Evolutionary conservation across 306 rosid species (phyloP).

Genomic region (Mucuna pruriens): DNA sequence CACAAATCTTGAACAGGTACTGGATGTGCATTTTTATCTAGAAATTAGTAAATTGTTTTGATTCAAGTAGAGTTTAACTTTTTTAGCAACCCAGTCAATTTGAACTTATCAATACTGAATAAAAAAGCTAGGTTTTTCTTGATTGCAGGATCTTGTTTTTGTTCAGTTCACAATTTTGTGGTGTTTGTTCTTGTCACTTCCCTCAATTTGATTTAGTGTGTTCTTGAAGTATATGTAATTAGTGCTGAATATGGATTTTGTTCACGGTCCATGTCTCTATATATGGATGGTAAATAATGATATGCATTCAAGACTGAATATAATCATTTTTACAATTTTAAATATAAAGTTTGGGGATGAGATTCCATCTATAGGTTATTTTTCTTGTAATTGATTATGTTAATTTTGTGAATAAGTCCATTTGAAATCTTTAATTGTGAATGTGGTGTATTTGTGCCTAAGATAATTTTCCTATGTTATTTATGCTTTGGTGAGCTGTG

Average conservation of each 20-base stretch:
- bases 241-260: slow-evolving; percentile 5
- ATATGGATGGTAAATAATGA: neutral
- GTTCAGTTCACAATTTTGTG: neutral
- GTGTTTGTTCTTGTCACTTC: neutral
- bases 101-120: slow-evolving; percentile 9
- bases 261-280: neutral
- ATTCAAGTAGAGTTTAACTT: neutral
- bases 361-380: neutral
- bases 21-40: slow-evolving; percentile 14
- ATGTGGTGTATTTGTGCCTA: neutral
- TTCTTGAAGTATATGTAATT: slow-evolving; percentile 3
- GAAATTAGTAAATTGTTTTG: slow-evolving; percentile 15
- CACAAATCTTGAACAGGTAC: slow-evolving; percentile 95
- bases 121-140: neutral
- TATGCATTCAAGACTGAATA: neutral
- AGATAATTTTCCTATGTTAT: slow-evolving; percentile 8
- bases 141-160: neutral
- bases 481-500: slow-evolving; percentile 12
- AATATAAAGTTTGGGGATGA: neutral
- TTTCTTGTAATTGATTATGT: neutral
- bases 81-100: slow-evolving; percentile 15
- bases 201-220: neutral
- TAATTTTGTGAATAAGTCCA: neutral
- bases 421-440: slow-evolving; percentile 6
- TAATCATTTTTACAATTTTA: neutral